Percentiles rank a stretch among this genome's conserved stretches.
Conservation (phyloP, 306 rosid species). For the Benincasa hispida region DNA sequence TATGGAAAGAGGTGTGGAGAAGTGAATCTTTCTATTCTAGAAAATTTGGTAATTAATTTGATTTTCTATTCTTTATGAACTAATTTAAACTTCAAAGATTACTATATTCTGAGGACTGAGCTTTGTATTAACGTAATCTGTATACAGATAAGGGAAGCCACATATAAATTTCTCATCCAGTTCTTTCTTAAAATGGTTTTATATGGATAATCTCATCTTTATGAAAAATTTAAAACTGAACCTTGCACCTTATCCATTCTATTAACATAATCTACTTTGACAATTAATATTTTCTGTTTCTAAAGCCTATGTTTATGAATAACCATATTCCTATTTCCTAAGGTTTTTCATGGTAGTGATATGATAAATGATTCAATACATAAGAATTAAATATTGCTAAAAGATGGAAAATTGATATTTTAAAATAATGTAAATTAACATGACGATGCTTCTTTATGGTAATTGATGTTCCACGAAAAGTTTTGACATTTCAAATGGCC, state of each 20-base stretch:
- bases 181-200: background rate
- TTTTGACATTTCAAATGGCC: background rate
- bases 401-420: background rate
- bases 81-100: background rate
- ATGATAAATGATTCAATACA: background rate
- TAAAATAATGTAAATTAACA: background rate
- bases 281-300: background rate
- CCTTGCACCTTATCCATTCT: background rate
- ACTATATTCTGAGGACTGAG: background rate
- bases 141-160: background rate
- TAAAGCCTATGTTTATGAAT: background rate
- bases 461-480: background rate
- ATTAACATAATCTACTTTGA: background rate
- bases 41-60: conserved; percentile 51
- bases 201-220: background rate
- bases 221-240: background rate
- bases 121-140: background rate
- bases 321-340: background rate
- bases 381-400: background rate
- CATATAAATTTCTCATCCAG: background rate
- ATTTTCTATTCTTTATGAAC: background rate
- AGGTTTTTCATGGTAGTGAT: background rate
- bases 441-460: background rate
- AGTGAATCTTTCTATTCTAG: conserved; percentile 61
- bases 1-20: conserved; percentile 86